Evolutionary conservation across 768 basidiomycete genomes (phyloP).

Genomic region (Amanita thiersii): DNA sequence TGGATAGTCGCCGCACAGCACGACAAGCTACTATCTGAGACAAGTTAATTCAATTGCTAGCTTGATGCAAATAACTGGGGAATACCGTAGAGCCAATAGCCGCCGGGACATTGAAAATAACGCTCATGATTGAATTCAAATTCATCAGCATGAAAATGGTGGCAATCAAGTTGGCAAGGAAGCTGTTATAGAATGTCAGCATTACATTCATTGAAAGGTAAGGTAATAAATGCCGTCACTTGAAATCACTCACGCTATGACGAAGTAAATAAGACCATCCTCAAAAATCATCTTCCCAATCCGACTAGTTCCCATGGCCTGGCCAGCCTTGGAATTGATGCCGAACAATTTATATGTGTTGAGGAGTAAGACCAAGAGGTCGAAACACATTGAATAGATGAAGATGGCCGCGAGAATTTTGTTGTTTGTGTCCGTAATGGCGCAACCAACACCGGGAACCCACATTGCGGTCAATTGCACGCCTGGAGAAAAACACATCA

Average conservation of each 20-base stretch:
- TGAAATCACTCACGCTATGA: conserved; percentile 50
- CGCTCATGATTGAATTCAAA: conserved; percentile 58
- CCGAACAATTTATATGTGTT: conserved; percentile 51
- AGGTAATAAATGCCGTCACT: not conserved
- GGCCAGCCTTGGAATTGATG: conserved; percentile 11
- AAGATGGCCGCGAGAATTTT: conserved; percentile 60
- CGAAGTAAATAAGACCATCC: conserved; percentile 68
- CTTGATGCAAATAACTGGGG: not conserved
- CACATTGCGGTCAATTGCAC: conserved; percentile 52
- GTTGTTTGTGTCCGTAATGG: conserved; percentile 53
- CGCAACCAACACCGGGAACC: conserved; percentile 38
- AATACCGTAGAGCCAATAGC: conserved; percentile 43
- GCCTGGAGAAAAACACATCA: conserved; percentile 25
- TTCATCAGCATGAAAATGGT: conserved; percentile 62
- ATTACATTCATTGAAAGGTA: not conserved
- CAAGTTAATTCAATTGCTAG: not conserved
- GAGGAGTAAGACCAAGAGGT: conserved; percentile 50
- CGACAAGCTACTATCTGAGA: conserved; percentile 50
- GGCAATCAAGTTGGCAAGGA: conserved; percentile 33
- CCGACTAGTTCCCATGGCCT: conserved; percentile 27
- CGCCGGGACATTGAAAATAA: conserved; percentile 61
- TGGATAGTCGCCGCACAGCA: conserved; percentile 50
- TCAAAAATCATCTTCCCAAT: conserved; percentile 59
- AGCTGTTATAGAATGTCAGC: conserved; percentile 20
- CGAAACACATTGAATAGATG: conserved; percentile 73